Base-by-base conservation (phyloP, 805 yeast genomes). In the Lipomyces oligophaga region DNA sequence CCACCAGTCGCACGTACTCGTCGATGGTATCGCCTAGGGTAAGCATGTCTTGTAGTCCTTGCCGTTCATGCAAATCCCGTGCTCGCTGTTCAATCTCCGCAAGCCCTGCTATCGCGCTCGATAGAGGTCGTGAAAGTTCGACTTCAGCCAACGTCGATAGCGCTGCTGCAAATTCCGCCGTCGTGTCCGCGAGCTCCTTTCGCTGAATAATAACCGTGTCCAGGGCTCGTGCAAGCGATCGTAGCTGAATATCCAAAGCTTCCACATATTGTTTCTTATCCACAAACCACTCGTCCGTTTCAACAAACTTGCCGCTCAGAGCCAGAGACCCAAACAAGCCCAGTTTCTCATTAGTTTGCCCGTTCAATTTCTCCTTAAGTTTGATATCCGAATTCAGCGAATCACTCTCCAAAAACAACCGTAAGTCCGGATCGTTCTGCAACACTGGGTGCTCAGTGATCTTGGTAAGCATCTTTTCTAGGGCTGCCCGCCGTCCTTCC, bases 1-100 rank as follows among this genome's bases (percentile, higher is more conserved):
- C 81, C 21, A 89, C 78, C 13, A 81, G 70, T 40, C 97, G 75
- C 39, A 81, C 70, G 63, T 93, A 89, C 62, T 89, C 97, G 62
- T 90, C 96, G 32, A 90, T 69, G 0, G 95, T 85, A 21, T 84
- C 77, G 1, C 95, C 95, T 38, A 90, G 68, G 0, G 96, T 87
- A 52, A 90, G 69, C 59, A 88, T 78, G 57, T 90, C 97, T 63
- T 86, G 95, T 66, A 84, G 66, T 48, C 87, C 81, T 51, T 83
- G 80, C 51, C 96, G 76, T 54, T 81, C 88, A 38, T 86, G 69
- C 38, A 85, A 72, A 42, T 85, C 90, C 57, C 79, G 79, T 21
- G 89, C 74, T 53, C 84, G 77, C 27, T 69, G 60, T 61, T 89
- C 90, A 6, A 85, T 77, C 27, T 79, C 79, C 30, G 88, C 79